These are phyloP conservation scores for Pleodorina starrii DNA, from an alignment of 139 green algal species.

Conservation along the genomic window DNA sequence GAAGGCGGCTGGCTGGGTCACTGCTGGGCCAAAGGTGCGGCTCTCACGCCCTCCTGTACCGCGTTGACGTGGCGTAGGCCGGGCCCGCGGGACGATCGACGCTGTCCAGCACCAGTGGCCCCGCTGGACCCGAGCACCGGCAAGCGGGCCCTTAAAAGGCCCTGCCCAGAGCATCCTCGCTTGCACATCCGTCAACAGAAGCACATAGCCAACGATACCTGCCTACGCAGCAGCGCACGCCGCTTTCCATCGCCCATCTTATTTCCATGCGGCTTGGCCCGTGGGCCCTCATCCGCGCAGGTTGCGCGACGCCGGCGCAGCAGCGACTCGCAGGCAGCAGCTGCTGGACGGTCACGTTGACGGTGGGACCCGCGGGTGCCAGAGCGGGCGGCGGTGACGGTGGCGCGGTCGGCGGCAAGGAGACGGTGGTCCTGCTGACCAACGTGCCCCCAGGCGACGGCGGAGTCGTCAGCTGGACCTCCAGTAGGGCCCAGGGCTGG, in stretches of 20 bases:
- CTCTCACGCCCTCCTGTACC: too few relatives aligned
- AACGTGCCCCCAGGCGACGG: conserved; percentile 52
- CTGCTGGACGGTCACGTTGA: conserved; percentile 1
- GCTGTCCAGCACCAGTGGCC: too few relatives aligned
- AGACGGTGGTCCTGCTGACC: conserved; percentile 34
- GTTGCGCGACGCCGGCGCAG: conserved; percentile 4
- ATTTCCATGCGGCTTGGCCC: too few relatives aligned
- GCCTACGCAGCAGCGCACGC: too few relatives aligned
- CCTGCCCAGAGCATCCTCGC: too few relatives aligned
- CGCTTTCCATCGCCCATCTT: too few relatives aligned
- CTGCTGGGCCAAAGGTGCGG: conserved; percentile 43
- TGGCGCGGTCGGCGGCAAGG: not conserved
- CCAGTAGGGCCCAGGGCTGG: not conserved
- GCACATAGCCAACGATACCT: too few relatives aligned
- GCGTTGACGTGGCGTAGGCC: too few relatives aligned
- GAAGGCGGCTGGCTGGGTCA: conserved; percentile 34
- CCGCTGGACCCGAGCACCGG: too few relatives aligned
- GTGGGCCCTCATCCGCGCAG: not conserved
- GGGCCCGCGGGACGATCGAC: too few relatives aligned
- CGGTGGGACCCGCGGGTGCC: not conserved
- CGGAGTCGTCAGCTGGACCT: conserved; percentile 41
- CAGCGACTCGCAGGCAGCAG: conserved; percentile 10
- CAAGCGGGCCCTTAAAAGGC: too few relatives aligned
- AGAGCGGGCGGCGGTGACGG: not conserved
- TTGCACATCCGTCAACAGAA: too few relatives aligned